phyloP scores from a whole-genome alignment of 139 green algal species.

The Coelastrella sp. region DNA sequence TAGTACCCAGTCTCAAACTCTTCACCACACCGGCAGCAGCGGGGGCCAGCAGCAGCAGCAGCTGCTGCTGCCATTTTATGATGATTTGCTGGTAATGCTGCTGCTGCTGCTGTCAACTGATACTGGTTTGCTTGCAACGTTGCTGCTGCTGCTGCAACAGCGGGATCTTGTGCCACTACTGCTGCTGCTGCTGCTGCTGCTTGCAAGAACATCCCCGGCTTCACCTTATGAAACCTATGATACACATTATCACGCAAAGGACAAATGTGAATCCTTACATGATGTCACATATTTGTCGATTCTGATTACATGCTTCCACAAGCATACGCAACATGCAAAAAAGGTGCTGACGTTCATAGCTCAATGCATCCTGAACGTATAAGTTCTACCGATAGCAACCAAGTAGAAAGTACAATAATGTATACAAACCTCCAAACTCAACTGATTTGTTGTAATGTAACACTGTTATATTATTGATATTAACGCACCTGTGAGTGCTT shows the following conservation, averaged over 20 bases:
- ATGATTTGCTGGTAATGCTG: not conserved
- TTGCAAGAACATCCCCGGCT: too few species aligned
- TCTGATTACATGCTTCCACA: too few species aligned
- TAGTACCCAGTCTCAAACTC: not conserved
- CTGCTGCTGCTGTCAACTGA: slow-evolving; percentile 34
- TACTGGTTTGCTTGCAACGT: too few species aligned
- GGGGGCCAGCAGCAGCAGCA: not conserved
- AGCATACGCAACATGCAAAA: too few species aligned
- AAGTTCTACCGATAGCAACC: too few species aligned
- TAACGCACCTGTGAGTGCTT: slow-evolving; percentile 60
- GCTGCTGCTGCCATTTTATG: too few species aligned
- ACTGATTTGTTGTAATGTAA: not conserved
- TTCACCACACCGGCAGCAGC: slow-evolving; percentile 21
- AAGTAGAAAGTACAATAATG: too few species aligned
- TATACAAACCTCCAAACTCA: not conserved
- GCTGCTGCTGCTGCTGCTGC: not conserved
- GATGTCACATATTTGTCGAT: too few species aligned
- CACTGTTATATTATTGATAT: not conserved
- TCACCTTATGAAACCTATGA: not conserved
- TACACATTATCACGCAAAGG: not conserved
- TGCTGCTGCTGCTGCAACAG: slow-evolving; percentile 20
- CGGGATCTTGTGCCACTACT: not conserved
- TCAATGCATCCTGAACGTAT: too few species aligned
- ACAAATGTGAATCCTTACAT: not conserved
- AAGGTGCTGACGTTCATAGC: too few species aligned